Evolutionary conservation across 2,329 filamentous ascomycete species (phyloP), one percentile per base, ranked within the genome.

Genomic region (Pseudogymnoascus sp.): DNA sequence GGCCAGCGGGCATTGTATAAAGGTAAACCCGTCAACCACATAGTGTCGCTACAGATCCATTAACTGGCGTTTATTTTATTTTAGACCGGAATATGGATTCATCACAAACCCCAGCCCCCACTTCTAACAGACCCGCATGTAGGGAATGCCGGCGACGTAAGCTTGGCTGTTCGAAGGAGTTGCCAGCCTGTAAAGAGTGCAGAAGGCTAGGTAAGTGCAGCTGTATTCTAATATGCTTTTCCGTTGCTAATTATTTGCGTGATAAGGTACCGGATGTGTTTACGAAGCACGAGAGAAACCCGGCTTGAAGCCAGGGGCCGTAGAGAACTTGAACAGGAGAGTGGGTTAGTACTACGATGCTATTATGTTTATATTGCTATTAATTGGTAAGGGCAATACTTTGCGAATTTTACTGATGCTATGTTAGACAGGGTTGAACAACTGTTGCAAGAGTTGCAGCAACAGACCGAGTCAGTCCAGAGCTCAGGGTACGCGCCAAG

Each of bases 261-360:
- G 23, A 31, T 36, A 21, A 69, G 66, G 64, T 15, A 62, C 63
- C 62, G 66, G 66, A 31, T 76, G 75, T 62, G 59, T 70, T 9
- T 77, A 76, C 62, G 70, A 73, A 23, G 62, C 67, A 64, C 69
- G 70, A 33, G 68, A 67, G 2, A 77, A 75, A 63, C 76, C 76
- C 3, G 75, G 76, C 2, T 70, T 78, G 63, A 76, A 76, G 64
- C 66, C 69, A 9, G 76, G 76, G 1, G 76, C 74, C 1, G 70
- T 78, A 23, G 75, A 77, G 36, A 72, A 69, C 35, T 64, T 77
- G 21, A 75, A 75, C 60, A 67, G 70, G 62, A 68, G 75, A 64
- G 67, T 77, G 21, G 71, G 74, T 73, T 47, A 64, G 62, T 59
- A 21, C 13, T 11, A 1, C 50, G 28, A 57, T 57, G 47, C 44